These are phyloP conservation scores for Dysphania ambrosioides DNA, from an alignment of 148 eudicot species.

Conservation along the genomic window DNA sequence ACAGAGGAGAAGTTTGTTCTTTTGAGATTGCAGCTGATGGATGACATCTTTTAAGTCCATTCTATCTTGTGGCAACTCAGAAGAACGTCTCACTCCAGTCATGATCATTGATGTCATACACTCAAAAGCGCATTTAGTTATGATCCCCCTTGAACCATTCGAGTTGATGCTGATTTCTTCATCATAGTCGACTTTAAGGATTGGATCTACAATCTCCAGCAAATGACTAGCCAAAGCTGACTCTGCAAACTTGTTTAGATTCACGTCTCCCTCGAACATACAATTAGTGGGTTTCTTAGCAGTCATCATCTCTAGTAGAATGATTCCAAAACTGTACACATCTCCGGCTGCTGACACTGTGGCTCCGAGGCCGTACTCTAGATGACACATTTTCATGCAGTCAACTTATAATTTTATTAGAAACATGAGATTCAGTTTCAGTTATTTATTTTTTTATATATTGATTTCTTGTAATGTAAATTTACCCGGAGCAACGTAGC, in stretches of 20 bases:
- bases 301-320: conserved; percentile 15
- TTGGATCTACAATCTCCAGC: conserved; percentile 12
- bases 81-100: conserved; percentile 15
- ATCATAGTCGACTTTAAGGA: conserved; percentile 4
- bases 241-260: conserved; percentile 16
- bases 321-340: conserved; percentile 18
- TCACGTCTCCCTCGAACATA: conserved; percentile 13
- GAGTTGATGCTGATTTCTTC: background rate
- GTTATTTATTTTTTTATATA: too few relatives aligned
- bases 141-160: background rate
- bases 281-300: conserved; percentile 10
- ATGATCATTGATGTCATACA: background rate
- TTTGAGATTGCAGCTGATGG: conserved; percentile 6
- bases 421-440: too few relatives aligned
- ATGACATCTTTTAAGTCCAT: conserved; percentile 13
- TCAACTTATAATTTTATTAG: background rate
- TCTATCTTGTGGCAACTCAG: conserved; percentile 12
- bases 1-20: background rate
- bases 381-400: background rate
- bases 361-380: conserved; percentile 14
- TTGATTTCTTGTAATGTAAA: too few relatives aligned
- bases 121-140: background rate
- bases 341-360: conserved; percentile 14
- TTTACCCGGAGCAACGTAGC: conserved; percentile 23
- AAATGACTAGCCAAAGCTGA: background rate